Conservation (phyloP, 805 yeast species). For the Debaryomyces hansenii region DNA sequence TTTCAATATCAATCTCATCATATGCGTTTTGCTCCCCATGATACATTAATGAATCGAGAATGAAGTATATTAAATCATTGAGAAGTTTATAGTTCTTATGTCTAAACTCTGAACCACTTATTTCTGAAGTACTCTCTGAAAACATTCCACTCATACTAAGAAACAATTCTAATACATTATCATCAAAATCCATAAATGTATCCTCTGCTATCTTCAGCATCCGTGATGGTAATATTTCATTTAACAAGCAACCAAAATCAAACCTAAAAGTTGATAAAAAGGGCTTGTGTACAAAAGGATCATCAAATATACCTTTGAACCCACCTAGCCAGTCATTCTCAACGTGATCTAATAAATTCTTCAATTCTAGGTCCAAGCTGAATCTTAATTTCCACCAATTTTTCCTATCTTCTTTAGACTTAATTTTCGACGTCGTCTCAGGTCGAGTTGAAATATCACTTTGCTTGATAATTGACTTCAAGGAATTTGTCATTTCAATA, state of each 20-base stretch:
- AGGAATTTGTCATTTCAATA: conserved; percentile 32
- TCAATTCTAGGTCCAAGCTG: conserved; percentile 56
- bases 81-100: conserved; percentile 31
- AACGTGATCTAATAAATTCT: conserved; percentile 52
- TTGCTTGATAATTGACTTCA: conserved; percentile 49
- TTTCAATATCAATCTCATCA: conserved; percentile 63
- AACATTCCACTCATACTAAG: conserved; percentile 10
- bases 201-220: not conserved
- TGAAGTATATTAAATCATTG: conserved; percentile 64
- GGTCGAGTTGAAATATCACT: conserved; percentile 63
- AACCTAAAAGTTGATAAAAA: conserved; percentile 12
- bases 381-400: conserved; percentile 80
- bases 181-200: conserved; percentile 13
- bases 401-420: conserved; percentile 58
- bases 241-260: conserved; percentile 16
- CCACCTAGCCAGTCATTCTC: conserved; percentile 79
- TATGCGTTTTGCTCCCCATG: conserved; percentile 67
- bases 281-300: conserved; percentile 6
- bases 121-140: not conserved
- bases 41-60: conserved; percentile 57
- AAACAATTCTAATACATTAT: conserved; percentile 19
- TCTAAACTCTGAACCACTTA: not conserved
- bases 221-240: conserved; percentile 12
- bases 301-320: conserved; percentile 61
- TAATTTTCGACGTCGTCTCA: conserved; percentile 52